Conservation (phyloP, 2,329 filamentous ascomycete species). For the Colletotrichum sp. region DNA sequence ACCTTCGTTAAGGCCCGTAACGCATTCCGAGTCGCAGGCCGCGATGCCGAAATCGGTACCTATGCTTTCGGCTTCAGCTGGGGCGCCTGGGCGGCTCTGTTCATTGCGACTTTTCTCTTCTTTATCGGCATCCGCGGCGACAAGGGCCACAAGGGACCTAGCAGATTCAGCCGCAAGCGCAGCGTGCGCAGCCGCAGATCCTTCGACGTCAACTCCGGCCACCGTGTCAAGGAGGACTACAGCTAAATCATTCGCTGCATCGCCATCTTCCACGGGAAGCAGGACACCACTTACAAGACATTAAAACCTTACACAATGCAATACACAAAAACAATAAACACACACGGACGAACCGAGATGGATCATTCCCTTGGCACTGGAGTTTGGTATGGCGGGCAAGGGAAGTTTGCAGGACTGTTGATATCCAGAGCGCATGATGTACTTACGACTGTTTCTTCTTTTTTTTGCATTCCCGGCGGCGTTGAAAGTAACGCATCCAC, state of each 20-base stretch:
- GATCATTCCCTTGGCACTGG: not conserved
- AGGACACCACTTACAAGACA: not conserved
- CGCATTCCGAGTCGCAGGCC: constrained; percentile 61
- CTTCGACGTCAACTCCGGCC: constrained; percentile 56
- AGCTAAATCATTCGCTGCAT: constrained; percentile 39
- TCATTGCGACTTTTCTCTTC: constrained; percentile 72
- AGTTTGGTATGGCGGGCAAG: not conserved
- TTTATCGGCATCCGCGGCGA: constrained; percentile 63
- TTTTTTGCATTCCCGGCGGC: not conserved
- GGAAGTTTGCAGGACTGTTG: not conserved
- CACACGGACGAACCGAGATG: not conserved
- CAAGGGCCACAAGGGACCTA: constrained; percentile 41
- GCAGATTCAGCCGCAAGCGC: constrained; percentile 51
- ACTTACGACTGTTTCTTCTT: not conserved
- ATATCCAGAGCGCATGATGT: not conserved
- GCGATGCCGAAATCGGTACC: constrained; percentile 64
- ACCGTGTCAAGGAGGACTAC: constrained; percentile 75
- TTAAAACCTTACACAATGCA: not conserved
- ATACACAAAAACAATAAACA: not conserved
- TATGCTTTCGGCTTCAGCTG: constrained; percentile 81
- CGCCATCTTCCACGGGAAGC: not conserved
- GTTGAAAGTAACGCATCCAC: not conserved
- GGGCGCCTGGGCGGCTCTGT: constrained; percentile 70
- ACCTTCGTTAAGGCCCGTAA: constrained; percentile 74
- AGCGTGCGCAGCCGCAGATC: constrained; percentile 59